Base-by-base conservation (phyloP, 495 filamentous ascomycete species). In the Durotheca rogersii region DNA sequence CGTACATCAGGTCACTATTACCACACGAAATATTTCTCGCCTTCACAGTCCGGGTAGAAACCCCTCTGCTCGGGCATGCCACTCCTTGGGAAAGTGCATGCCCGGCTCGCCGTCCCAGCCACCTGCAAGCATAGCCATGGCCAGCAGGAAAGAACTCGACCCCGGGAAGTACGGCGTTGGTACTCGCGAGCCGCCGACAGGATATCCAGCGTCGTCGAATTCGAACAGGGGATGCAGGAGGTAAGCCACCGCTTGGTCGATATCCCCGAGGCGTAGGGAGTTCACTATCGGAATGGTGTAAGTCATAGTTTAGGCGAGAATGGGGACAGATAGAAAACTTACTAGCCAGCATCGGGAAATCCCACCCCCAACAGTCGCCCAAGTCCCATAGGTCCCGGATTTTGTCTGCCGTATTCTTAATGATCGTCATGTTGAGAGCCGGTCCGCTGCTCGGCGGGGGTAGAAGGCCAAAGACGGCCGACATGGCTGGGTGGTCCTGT, bases 161-260 rank as follows among this genome's bases (percentile, higher is more conserved):
- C 70, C 71, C 1, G 79, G 79, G 30, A 81, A 78, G 60, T 81
- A 82, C 6, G 78, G 77, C 20, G 79, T 81, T 20, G 79, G 69
- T 18, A 81, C 77, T 23, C 74, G 62, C 20, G 66, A 60, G 7
- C 75, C 76, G 2, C 78, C 77, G 21, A 74, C 69, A 3, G 70
- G 72, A 64, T 77, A 77, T 3, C 80, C 76, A 2, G 75, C 69
- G 54, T 77, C 74, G 59, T 80, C 73, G 50, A 80, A 78, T 31
- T 61, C 47, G 34, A 73, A 78, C 12, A 71, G 60, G 0, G 66
- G 62, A 65, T 79, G 63, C 20, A 79, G 54, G 12, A 81, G 59
- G 61, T 73, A 80, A 19, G 58, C 62, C 17, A 77, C 54, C n/a
- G 78, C 78, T 52, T 67, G 58, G 19, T 75, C 68, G 5, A 56